A percentile compares a stretch with the other conserved stretches of the same genome.
Conservation (phyloP, 306 rosid genomes). For the Luffa aegyptiaca region DNA sequence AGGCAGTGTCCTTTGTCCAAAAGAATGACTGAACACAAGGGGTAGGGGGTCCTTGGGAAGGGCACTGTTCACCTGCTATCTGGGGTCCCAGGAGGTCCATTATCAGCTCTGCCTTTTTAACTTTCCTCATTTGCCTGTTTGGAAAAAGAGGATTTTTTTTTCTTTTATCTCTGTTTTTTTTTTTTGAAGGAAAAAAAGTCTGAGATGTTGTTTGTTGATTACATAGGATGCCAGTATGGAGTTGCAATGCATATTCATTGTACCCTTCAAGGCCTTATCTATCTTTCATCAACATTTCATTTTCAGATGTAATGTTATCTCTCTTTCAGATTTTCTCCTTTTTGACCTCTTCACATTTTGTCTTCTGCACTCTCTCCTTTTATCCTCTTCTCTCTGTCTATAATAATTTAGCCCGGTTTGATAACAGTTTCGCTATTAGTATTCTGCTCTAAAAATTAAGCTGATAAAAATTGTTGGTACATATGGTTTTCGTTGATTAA, state of each 20-base stretch:
- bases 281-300: neutral
- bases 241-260: neutral
- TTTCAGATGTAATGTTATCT: neutral
- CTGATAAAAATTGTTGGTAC: neutral
- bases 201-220: neutral
- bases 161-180: neutral
- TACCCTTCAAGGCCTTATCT: neutral
- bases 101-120: conserved; percentile 1
- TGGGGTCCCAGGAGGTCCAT: neutral
- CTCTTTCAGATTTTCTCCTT: neutral
- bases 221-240: neutral
- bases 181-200: neutral
- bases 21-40: neutral
- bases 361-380: neutral
- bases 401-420: neutral
- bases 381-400: neutral
- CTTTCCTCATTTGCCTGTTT: neutral
- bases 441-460: neutral
- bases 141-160: neutral
- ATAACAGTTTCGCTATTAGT: neutral
- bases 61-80: neutral
- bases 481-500: neutral
- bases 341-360: neutral
- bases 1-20: neutral
- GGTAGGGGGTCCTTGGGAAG: neutral